Conservation (phyloP, 2,329 filamentous ascomycete species). For the Aspergillus thermomutatus region DNA sequence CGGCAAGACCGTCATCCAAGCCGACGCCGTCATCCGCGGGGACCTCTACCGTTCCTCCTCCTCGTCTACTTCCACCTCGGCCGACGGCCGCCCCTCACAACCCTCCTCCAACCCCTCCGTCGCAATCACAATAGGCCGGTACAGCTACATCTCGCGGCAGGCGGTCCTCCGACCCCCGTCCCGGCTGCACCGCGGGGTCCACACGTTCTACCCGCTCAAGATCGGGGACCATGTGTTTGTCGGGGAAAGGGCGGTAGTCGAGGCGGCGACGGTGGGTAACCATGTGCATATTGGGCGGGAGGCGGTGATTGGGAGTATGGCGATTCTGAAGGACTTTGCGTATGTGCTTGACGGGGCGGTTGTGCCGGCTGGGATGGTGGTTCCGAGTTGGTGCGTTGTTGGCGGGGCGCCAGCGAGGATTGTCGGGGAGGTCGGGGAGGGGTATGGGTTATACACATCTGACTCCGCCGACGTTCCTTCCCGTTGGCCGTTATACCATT, state of each 20-base stretch:
- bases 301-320: slow-evolving; percentile 78
- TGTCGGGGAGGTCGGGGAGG: slow-evolving; percentile 66
- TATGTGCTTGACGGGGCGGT: slow-evolving; percentile 81
- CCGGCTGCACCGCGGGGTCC: slow-evolving; percentile 69
- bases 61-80: slow-evolving; percentile 17
- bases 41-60: slow-evolving; percentile 64
- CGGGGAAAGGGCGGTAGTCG: slow-evolving; percentile 69
- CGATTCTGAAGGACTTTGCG: slow-evolving; percentile 90
- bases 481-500: too few relatives aligned
- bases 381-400: slow-evolving; percentile 90
- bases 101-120: slow-evolving; percentile 33
- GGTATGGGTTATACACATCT: too few relatives aligned
- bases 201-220: slow-evolving; percentile 73
- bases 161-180: slow-evolving; percentile 79
- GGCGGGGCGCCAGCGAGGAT: slow-evolving; percentile 76
- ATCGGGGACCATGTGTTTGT: slow-evolving; percentile 95
- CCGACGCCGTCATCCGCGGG: slow-evolving; percentile 88
- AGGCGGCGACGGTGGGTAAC: slow-evolving; percentile 76
- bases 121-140: slow-evolving; percentile 82
- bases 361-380: slow-evolving; percentile 82
- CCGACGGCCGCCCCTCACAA: slow-evolving; percentile 31
- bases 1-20: slow-evolving; percentile 92
- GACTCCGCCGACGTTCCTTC: too few relatives aligned
- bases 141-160: slow-evolving; percentile 80
- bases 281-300: slow-evolving; percentile 82